Conservation (phyloP, 2,329 filamentous ascomycete genomes). For the Dactylellina parvicollis region DNA sequence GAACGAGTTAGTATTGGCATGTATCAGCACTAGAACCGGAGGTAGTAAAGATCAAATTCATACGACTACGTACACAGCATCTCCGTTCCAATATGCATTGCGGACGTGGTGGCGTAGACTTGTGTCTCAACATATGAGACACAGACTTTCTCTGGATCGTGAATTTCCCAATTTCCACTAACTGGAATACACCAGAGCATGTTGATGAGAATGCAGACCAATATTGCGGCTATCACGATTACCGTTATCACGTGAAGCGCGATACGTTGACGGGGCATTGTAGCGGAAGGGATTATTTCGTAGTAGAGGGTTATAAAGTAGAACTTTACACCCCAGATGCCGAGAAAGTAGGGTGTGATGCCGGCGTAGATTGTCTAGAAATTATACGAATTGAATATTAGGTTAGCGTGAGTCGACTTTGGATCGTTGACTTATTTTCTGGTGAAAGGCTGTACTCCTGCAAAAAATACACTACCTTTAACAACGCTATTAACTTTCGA, state of each 20-base stretch:
- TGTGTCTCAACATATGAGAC: slow-evolving; percentile 1
- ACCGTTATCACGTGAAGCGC: slow-evolving; percentile 33
- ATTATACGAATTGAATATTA: too few relatives aligned
- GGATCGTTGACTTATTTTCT: too few relatives aligned
- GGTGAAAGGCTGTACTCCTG: background rate
- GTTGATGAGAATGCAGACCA: slow-evolving; percentile 17
- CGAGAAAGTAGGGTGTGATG: slow-evolving; percentile 5
- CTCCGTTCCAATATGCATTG: slow-evolving; percentile 19
- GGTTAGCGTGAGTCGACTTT: too few relatives aligned
- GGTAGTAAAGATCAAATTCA: too few relatives aligned
- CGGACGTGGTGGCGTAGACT: slow-evolving; percentile 8
- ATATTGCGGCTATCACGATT: background rate
- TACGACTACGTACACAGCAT: slow-evolving; percentile 20
- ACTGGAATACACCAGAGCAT: slow-evolving; percentile 36
- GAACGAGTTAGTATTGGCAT: background rate
- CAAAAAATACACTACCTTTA: background rate
- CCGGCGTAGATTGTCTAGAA: slow-evolving; percentile 24
- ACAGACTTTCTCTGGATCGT: slow-evolving; percentile 15
- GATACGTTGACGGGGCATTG: slow-evolving; percentile 33
- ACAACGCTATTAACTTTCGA: background rate
- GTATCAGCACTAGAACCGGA: background rate
- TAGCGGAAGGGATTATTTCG: slow-evolving; percentile 15
- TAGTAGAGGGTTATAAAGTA: slow-evolving; percentile 29
- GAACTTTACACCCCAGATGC: slow-evolving; percentile 40
- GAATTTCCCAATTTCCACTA: slow-evolving; percentile 34